phyloP scores from a whole-genome alignment of 345 rosid species.

The Draba incana region DNA sequence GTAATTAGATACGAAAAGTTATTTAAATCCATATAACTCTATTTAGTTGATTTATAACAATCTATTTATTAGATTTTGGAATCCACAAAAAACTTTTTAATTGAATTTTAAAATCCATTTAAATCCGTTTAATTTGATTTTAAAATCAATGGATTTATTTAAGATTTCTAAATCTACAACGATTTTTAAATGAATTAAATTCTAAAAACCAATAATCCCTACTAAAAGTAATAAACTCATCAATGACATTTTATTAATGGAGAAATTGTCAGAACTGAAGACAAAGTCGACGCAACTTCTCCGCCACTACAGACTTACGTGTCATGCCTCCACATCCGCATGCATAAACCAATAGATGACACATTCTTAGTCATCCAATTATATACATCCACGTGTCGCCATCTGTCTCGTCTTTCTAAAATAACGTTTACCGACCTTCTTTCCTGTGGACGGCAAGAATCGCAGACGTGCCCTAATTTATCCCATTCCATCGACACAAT shows the following conservation, averaged over 20 bases:
- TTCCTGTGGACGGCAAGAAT: conserved; percentile 45
- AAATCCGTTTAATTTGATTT: too few species aligned
- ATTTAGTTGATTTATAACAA: too few species aligned
- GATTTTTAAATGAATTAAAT: too few species aligned
- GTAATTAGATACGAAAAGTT: too few species aligned
- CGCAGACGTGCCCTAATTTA: conserved; percentile 35
- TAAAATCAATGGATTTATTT: too few species aligned
- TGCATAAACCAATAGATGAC: conserved; percentile 39
- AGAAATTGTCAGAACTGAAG: conserved; percentile 2
- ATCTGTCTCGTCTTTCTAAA: conserved; percentile 13
- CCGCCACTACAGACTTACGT: conserved; percentile 44
- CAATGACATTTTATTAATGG: neutral
- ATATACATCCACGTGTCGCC: conserved; percentile 20
- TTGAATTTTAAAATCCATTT: too few species aligned
- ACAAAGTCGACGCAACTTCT: conserved; percentile 23
- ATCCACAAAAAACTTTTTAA: too few species aligned
- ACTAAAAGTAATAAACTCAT: neutral
- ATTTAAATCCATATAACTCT: too few species aligned
- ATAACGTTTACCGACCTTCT: conserved; percentile 33
- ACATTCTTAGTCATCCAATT: conserved; percentile 24
- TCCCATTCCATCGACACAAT: neutral
- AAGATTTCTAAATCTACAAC: too few species aligned
- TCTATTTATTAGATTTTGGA: too few species aligned
- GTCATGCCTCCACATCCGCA: conserved; percentile 37
- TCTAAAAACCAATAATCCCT: too few species aligned